phyloP scores from a whole-genome alignment of 2,329 filamentous ascomycete species.

The Mariannaea sp. region DNA sequence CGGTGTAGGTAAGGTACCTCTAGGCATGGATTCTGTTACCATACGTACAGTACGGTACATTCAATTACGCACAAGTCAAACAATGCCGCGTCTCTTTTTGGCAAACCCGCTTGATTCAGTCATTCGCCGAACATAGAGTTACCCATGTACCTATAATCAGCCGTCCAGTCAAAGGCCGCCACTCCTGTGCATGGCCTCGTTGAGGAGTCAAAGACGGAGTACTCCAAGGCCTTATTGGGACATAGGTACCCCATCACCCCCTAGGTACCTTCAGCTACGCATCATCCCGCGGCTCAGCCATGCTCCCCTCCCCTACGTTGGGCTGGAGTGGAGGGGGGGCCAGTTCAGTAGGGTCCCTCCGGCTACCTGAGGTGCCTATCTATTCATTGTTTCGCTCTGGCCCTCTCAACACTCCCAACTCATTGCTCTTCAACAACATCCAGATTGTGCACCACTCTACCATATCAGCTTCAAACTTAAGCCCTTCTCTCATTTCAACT shows the following conservation, averaged over 20 bases:
- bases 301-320: too few species aligned
- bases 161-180: neutral
- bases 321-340: too few species aligned
- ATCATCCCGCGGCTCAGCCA: slow-evolving; percentile 11
- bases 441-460: slow-evolving; percentile 35
- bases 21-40: too few species aligned
- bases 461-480: slow-evolving; percentile 35
- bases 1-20: too few species aligned
- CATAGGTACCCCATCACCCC: slow-evolving; percentile 1
- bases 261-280: slow-evolving; percentile 14
- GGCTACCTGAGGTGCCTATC: neutral
- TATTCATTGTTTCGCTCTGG: slow-evolving; percentile 8
- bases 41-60: neutral
- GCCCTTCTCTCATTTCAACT: slow-evolving; percentile 21
- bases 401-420: slow-evolving; percentile 9
- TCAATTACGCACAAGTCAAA: neutral
- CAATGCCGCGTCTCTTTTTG: slow-evolving; percentile 6
- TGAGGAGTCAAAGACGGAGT: neutral
- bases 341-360: too few species aligned
- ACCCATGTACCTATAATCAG: too few species aligned
- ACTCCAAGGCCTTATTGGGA: neutral
- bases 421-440: slow-evolving; percentile 30
- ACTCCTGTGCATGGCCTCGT: neutral
- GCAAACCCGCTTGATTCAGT: slow-evolving; percentile 25
- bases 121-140: neutral